phyloP scores from a whole-genome alignment of 257 asterid species.

The Jacaranda copaia region DNA sequence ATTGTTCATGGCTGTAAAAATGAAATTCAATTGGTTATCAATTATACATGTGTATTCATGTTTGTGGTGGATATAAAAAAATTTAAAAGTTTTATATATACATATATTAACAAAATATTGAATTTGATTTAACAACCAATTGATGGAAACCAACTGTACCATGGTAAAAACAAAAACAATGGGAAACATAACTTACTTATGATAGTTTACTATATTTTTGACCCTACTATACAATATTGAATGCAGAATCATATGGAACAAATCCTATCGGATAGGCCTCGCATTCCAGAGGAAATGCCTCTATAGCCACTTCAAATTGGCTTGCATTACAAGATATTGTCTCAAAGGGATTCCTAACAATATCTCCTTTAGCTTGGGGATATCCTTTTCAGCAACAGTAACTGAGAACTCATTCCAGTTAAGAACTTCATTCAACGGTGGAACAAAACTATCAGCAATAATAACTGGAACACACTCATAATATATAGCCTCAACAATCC shows the following conservation, averaged over 20 bases:
- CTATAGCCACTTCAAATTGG: conserved; percentile 75
- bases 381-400: conserved; percentile 71
- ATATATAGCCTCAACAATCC: conserved; percentile 87
- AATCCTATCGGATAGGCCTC: conserved; percentile 67
- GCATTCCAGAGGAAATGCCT: conserved; percentile 88
- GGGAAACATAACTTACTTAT: no score
- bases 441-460: conserved; percentile 77
- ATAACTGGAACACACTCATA: conserved; percentile 90
- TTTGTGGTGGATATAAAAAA: no score
- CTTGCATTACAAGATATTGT: conserved; percentile 65
- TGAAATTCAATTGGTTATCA: background rate
- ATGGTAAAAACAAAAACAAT: background rate
- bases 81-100: no score
- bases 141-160: background rate
- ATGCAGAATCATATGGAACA: conserved; percentile 90
- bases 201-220: conserved; percentile 5
- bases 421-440: conserved; percentile 70
- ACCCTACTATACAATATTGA: conserved; percentile 84
- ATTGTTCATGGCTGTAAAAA: background rate
- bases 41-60: no score
- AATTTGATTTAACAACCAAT: no score
- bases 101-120: no score
- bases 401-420: conserved; percentile 81
- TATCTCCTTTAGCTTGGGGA: conserved; percentile 77
- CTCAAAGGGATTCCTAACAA: conserved; percentile 68